Evolutionary conservation across 2,329 filamentous ascomycete genomes (phyloP).

Genomic region (Paecilomyces niveus): DNA sequence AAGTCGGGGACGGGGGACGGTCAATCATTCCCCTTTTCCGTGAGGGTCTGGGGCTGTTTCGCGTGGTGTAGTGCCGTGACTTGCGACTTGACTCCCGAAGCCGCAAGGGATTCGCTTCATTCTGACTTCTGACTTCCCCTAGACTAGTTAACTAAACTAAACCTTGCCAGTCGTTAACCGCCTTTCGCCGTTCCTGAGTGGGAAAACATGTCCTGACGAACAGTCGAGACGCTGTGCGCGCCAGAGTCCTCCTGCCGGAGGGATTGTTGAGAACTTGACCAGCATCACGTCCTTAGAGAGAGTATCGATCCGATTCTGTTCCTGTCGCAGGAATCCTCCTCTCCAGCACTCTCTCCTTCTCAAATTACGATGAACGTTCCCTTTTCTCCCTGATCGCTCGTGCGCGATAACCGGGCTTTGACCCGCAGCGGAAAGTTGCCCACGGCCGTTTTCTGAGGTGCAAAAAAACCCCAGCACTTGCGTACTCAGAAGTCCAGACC

Average conservation of each 20-base stretch:
- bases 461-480: not conserved
- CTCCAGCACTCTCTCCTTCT: not conserved
- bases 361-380: not conserved
- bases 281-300: too few species aligned
- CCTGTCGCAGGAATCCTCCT: too few species aligned
- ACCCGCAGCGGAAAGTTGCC: not conserved
- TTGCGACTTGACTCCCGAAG: not conserved
- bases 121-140: not conserved
- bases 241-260: too few species aligned
- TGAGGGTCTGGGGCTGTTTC: conserved; percentile 1
- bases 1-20: not conserved
- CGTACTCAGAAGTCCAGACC: not conserved
- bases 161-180: not conserved
- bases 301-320: too few species aligned
- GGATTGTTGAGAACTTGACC: too few species aligned
- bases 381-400: not conserved
- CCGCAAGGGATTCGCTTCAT: not conserved
- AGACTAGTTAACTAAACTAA: not conserved
- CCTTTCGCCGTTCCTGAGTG: not conserved
- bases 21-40: conserved; percentile 1
- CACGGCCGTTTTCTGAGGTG: not conserved
- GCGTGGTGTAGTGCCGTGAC: not conserved
- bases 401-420: not conserved
- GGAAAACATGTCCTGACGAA: too few species aligned
- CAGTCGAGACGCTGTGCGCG: not conserved